Evolutionary conservation across 495 filamentous ascomycete genomes (phyloP), one percentile per base, ranked within the genome.

Genomic region (Eremomyces bilateralis): DNA sequence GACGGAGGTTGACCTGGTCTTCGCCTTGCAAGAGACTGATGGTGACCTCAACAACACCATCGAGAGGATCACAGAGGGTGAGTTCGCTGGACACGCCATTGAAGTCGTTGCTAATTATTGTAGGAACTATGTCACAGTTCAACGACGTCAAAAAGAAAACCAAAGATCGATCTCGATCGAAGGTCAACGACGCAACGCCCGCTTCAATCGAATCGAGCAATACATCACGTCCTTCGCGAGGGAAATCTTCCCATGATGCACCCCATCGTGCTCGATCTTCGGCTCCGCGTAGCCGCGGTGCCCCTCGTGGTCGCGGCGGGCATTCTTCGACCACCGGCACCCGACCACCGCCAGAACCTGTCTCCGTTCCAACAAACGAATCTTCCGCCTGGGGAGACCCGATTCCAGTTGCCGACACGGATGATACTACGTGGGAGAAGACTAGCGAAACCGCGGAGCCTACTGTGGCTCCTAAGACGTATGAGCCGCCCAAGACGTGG

Each of bases 131-230:
- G 44, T 71, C 82, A 41, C 82, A 85, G 63, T 99, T 90, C 78
- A 79, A 74, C 40, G 82, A 93, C 57, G 83, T 95, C 49, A 80
- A 85, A 59, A 92, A 91, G 65, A 74, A 75, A 53, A 76, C 73
- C 50, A 80, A 82, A 56, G 79, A 88, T 50, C 64, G 79, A 42
- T 64, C 69, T 44, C 74, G 73, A 42, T 69, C 85, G 34, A 99
- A 93, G 64, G 58, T 65, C 38, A 84, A 91, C 60, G 77, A 88
- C 37, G 47, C 61, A 11, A 55, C 65, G 21, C 62, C 59, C 34
- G 61, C 31, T 27, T 21, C 69, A 35, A 60, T 63, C 13, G n/a
- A n/a, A n/a, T n/a, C n/a, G n/a, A n/a, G n/a, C n/a, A 52, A 62
- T 41, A 61, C 60, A 41, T 37, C 49, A 39, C 70, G 82, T 49